phyloP scores from a whole-genome alignment of 140 eudicot genomes.

The Anethum foeniculum region DNA sequence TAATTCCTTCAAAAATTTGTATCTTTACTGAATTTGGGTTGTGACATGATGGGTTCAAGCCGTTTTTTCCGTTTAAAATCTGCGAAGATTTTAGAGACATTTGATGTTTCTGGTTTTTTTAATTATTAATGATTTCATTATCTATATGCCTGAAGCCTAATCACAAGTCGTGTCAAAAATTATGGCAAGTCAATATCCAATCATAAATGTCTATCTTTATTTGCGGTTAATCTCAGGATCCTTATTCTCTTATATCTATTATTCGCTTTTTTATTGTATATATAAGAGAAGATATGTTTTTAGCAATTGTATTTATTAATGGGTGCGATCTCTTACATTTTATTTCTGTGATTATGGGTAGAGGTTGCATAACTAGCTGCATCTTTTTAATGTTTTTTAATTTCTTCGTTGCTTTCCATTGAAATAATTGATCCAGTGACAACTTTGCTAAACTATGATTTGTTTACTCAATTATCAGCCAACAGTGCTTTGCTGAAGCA shows the following conservation, averaged over 20 bases:
- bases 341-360: neutral
- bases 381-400: neutral
- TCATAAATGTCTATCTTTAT: too few species aligned
- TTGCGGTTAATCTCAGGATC: too few species aligned
- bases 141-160: neutral
- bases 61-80: too few species aligned
- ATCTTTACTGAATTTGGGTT: neutral
- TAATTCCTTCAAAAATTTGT: neutral
- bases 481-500: constrained; percentile 83
- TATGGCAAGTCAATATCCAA: too few species aligned
- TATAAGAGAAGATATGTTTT: neutral
- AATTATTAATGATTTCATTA: neutral
- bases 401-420: neutral
- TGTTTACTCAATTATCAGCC: constrained; percentile 30
- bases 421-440: neutral
- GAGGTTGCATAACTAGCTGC: neutral
- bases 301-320: neutral
- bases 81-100: neutral
- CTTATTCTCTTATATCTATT: neutral
- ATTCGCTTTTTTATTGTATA: too few species aligned
- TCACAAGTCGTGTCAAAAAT: neutral
- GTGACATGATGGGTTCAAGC: neutral
- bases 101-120: neutral
- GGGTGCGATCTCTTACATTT: neutral
- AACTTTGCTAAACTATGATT: neutral